phyloP scores from a whole-genome alignment of 2,329 filamentous ascomycete species.

The Bipolaris sorokiniana region DNA sequence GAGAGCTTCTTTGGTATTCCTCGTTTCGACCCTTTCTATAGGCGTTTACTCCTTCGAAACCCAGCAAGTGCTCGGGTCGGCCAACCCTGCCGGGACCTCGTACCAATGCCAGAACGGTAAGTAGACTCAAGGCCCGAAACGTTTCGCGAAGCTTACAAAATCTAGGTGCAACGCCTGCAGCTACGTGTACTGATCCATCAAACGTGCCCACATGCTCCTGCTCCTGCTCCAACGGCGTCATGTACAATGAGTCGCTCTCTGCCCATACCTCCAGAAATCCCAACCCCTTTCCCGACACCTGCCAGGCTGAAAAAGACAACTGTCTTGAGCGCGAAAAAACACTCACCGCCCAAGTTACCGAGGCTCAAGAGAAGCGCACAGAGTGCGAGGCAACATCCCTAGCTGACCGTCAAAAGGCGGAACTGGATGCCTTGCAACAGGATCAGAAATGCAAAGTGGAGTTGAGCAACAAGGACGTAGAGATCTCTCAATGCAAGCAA shows the following conservation, averaged over 20 bases:
- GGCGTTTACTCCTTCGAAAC: not conserved
- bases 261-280: not conserved
- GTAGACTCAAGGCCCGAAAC: not conserved
- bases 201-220: not conserved
- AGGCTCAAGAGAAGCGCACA: too few species aligned
- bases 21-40: not conserved
- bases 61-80: not conserved
- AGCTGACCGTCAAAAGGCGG: too few species aligned
- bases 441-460: too few species aligned
- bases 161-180: not conserved
- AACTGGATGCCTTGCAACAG: too few species aligned
- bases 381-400: too few species aligned
- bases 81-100: not conserved
- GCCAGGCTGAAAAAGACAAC: not conserved
- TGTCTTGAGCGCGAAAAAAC: too few species aligned
- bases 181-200: not conserved
- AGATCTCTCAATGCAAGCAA: too few species aligned
- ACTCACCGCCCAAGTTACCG: too few species aligned
- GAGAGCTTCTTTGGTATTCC: not conserved
- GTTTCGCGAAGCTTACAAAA: not conserved
- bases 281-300: not conserved
- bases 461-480: too few species aligned
- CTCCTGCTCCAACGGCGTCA: not conserved
- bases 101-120: not conserved
- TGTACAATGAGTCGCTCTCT: not conserved